Percentiles rank a stretch among this genome's conserved stretches.
These are phyloP conservation scores for Rhinocladiella mackenziei DNA, from an alignment of 2,329 filamentous ascomycete genomes.

Conservation along the genomic window DNA sequence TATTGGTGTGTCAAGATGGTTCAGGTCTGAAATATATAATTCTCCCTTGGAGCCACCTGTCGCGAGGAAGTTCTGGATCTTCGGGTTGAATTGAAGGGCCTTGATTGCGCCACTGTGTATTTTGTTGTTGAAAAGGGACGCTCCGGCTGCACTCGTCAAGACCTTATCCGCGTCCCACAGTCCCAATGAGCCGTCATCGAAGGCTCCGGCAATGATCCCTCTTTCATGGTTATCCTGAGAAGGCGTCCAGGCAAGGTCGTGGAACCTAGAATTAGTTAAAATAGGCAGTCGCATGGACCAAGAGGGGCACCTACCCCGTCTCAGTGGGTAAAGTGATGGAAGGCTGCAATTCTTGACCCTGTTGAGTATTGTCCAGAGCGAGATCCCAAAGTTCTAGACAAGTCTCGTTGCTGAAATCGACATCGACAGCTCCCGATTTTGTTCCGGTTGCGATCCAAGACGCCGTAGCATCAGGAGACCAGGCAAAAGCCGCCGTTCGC, in stretches of 20 bases:
- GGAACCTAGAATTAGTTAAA: slow-evolving; percentile 62
- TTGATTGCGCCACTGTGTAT: slow-evolving; percentile 94
- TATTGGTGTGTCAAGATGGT: slow-evolving; percentile 83
- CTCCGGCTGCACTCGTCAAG: slow-evolving; percentile 57
- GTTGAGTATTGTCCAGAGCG: slow-evolving; percentile 69
- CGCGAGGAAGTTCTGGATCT: slow-evolving; percentile 83
- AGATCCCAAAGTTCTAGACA: slow-evolving; percentile 96
- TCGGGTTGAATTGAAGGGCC: slow-evolving; percentile 91
- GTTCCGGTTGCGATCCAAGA: slow-evolving; percentile 91
- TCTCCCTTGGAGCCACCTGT: slow-evolving; percentile 93
- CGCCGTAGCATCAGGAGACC: slow-evolving; percentile 75
- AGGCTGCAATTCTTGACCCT: slow-evolving; percentile 79
- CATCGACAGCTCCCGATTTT: slow-evolving; percentile 88
- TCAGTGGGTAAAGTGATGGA: slow-evolving; percentile 80
- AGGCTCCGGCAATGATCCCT: slow-evolving; percentile 88
- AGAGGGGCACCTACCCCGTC: slow-evolving; percentile 62
- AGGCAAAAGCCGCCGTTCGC: slow-evolving; percentile 94
- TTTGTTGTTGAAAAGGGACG: slow-evolving; percentile 77
- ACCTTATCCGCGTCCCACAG: slow-evolving; percentile 84
- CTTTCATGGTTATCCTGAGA: slow-evolving; percentile 71
- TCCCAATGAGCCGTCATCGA: slow-evolving; percentile 90
- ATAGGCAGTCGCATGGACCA: not conserved
- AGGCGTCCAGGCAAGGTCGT: slow-evolving; percentile 92
- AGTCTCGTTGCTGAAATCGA: slow-evolving; percentile 95
- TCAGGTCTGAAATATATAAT: slow-evolving; percentile 90